Evolutionary conservation across 2,329 filamentous ascomycete species (phyloP).

Genomic region (Pseudocercospora pini-densiflorae): DNA sequence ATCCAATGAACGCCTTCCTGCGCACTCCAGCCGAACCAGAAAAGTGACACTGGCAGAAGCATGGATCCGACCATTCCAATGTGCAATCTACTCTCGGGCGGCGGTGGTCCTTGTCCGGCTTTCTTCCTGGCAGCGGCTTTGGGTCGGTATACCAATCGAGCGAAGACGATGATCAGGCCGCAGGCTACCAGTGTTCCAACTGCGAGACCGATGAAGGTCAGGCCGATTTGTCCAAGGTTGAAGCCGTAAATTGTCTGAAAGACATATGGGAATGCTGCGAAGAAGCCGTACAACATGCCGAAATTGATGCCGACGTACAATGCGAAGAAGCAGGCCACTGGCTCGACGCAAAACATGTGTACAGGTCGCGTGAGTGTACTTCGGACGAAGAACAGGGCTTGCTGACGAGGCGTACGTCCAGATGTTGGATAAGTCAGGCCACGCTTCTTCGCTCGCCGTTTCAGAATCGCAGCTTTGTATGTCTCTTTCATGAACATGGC

Average conservation of each 20-base stretch:
- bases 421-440: neutral
- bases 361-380: slow-evolving; percentile 33
- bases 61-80: slow-evolving; percentile 40
- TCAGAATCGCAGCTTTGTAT: slow-evolving; percentile 39
- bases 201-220: slow-evolving; percentile 35
- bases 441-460: slow-evolving; percentile 29
- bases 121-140: slow-evolving; percentile 12
- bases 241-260: slow-evolving; percentile 36
- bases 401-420: slow-evolving; percentile 9
- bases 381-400: slow-evolving; percentile 6
- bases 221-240: slow-evolving; percentile 37
- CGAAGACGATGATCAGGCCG: slow-evolving; percentile 27
- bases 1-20: slow-evolving; percentile 44
- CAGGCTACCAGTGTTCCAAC: slow-evolving; percentile 27
- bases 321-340: slow-evolving; percentile 46
- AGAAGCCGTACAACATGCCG: slow-evolving; percentile 49
- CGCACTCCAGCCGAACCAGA: slow-evolving; percentile 42
- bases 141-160: slow-evolving; percentile 30
- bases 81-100: slow-evolving; percentile 40
- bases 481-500: slow-evolving; percentile 36
- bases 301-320: slow-evolving; percentile 46
- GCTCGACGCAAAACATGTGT: slow-evolving; percentile 46
- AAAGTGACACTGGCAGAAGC: slow-evolving; percentile 39
- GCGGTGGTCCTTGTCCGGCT: slow-evolving; percentile 15
- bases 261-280: slow-evolving; percentile 43